A percentile compares a stretch with the other conserved stretches of the same genome.
Conservation (phyloP, 179 eudicot species). For the Corrigiola litoralis region DNA sequence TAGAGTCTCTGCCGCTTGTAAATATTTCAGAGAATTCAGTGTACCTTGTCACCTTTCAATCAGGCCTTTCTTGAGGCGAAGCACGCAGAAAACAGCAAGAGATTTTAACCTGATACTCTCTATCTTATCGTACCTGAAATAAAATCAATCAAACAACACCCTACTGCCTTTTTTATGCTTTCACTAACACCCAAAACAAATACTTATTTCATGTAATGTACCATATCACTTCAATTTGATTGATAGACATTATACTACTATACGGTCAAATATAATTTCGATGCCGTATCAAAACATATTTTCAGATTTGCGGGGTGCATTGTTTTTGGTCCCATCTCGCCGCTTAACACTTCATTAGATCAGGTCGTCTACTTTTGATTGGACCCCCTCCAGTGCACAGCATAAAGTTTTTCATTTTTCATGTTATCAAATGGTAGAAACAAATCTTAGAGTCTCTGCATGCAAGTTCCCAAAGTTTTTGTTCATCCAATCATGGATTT, state of each 20-base stretch:
- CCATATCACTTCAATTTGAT: background rate
- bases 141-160: background rate
- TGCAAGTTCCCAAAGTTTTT: constrained; percentile 22
- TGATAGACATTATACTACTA: background rate
- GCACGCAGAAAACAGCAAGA: background rate
- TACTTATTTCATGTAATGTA: constrained; percentile 4
- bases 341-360: constrained; percentile 7
- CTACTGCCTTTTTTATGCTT: background rate
- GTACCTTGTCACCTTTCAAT: constrained; percentile 1
- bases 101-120: constrained; percentile 4
- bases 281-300: constrained; percentile 17
- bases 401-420: constrained; percentile 6
- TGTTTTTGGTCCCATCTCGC: constrained; percentile 18
- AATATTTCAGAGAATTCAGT: constrained; percentile 8
- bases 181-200: background rate
- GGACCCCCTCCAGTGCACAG: constrained; percentile 29
- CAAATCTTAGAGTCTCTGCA: background rate
- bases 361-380: constrained; percentile 17
- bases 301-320: constrained; percentile 22
- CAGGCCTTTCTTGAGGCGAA: background rate
- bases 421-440: background rate
- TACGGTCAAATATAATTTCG: background rate
- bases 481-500: constrained; percentile 25
- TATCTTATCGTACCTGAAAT: constrained; percentile 2
- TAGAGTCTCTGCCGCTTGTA: background rate